Conservation (phyloP, 1,284 basidiomycete genomes). For the Tranzscheliella williamsii region DNA sequence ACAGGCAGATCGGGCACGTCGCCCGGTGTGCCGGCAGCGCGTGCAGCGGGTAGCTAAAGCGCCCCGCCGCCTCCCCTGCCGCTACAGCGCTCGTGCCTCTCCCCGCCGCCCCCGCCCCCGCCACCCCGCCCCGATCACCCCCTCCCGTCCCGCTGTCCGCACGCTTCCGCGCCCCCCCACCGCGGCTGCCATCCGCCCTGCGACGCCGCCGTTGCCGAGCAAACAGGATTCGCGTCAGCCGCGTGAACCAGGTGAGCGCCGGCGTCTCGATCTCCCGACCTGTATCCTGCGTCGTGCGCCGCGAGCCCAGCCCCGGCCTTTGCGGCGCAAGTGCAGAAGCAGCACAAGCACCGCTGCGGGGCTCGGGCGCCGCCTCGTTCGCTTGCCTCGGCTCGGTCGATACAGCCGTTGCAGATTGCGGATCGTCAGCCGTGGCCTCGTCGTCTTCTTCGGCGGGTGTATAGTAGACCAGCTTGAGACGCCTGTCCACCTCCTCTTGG, state of each 20-base stretch:
- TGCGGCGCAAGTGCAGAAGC: neutral
- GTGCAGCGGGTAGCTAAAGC: conserved; percentile 42
- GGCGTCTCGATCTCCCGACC: conserved; percentile 1
- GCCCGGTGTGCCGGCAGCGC: conserved; percentile 47
- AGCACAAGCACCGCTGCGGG: neutral
- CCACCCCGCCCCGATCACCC: neutral
- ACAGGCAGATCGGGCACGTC: conserved; percentile 54
- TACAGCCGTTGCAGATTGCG: neutral
- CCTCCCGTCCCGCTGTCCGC: neutral
- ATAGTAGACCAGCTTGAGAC: conserved; percentile 45
- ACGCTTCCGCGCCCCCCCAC: neutral
- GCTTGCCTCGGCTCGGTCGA: no score
- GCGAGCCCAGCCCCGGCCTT: conserved; percentile 11
- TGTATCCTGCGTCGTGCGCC: conserved; percentile 9
- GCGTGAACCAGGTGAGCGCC: conserved; percentile 5
- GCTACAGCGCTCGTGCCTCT: neutral
- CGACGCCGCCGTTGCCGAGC: conserved; percentile 3
- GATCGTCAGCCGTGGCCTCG: neutral
- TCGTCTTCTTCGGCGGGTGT: conserved; percentile 34
- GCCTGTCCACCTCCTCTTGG: conserved; percentile 40
- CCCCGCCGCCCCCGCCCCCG: neutral
- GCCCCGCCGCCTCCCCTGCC: neutral
- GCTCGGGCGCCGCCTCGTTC: neutral
- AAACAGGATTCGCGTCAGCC: conserved; percentile 9
- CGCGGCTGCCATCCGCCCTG: neutral